Conservation (phyloP, 2,329 filamentous ascomycete genomes). For the Xylaria sp. region DNA sequence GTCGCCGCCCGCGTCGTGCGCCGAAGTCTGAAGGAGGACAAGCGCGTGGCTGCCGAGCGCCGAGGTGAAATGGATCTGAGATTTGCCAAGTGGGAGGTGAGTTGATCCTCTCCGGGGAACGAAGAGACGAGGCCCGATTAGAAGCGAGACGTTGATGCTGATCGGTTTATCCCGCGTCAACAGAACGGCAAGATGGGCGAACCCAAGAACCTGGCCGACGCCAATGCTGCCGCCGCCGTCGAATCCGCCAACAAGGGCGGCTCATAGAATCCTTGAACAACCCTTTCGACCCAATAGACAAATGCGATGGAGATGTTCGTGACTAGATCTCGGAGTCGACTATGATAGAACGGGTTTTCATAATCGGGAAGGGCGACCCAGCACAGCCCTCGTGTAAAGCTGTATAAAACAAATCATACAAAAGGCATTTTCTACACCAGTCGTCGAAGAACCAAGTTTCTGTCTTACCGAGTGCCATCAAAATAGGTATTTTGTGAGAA, state of each 20-base stretch:
- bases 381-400: conserved; percentile 43
- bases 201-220: conserved; percentile 72
- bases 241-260: conserved; percentile 52
- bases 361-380: conserved; percentile 28
- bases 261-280: conserved; percentile 42
- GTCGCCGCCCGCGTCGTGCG: conserved; percentile 95
- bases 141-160: conserved; percentile 44
- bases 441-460: conserved; percentile 15
- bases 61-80: conserved; percentile 88
- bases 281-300: conserved; percentile 29
- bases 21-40: conserved; percentile 95
- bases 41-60: conserved; percentile 86
- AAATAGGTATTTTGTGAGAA: conserved; percentile 8
- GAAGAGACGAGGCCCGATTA: conserved; percentile 7
- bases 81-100: conserved; percentile 96
- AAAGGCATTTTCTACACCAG: conserved; percentile 32
- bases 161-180: conserved; percentile 50
- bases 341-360: conserved; percentile 36
- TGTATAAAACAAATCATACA: conserved; percentile 45
- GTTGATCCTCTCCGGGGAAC: conserved; percentile 46
- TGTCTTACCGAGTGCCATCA: not conserved
- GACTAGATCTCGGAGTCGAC: conserved; percentile 27
- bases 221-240: conserved; percentile 57
- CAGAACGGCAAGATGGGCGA: conserved; percentile 98
- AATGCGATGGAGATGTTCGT: conserved; percentile 27